A percentile compares a stretch with the other conserved stretches of the same genome.
These are phyloP conservation scores for Pleodorina starrii DNA, from an alignment of 139 green algal species.

Conservation along the genomic window DNA sequence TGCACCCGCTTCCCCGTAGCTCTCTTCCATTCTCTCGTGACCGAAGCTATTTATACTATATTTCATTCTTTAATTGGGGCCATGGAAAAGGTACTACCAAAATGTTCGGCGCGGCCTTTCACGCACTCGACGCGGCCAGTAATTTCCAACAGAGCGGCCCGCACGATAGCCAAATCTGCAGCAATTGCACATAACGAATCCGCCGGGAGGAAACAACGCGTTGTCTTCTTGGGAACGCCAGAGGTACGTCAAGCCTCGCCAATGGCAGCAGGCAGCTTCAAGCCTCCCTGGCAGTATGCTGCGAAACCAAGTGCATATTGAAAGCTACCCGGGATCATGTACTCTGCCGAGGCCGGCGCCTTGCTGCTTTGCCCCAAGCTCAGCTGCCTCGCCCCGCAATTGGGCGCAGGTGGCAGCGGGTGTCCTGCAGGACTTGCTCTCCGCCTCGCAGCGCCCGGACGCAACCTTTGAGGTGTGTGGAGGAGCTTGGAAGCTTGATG, in stretches of 20 bases:
- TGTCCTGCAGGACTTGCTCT: conserved; percentile 79
- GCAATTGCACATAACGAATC: neutral
- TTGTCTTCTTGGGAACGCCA: conserved; percentile 91
- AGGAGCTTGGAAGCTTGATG: neutral
- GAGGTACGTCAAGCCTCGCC: conserved; percentile 70
- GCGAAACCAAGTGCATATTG: too few species aligned
- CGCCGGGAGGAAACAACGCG: conserved; percentile 51
- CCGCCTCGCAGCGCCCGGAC: conserved; percentile 61
- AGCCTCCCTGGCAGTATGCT: too few species aligned
- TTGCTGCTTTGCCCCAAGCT: too few species aligned
- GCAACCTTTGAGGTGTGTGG: conserved; percentile 76
- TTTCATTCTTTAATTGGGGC: neutral
- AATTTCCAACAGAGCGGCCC: neutral
- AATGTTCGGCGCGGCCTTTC: neutral
- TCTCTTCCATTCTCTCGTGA: neutral
- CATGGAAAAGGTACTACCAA: neutral
- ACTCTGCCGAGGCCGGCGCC: too few species aligned
- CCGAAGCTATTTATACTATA: neutral
- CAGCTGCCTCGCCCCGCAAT: too few species aligned
- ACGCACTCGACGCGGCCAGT: conserved; percentile 17
- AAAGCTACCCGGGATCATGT: too few species aligned
- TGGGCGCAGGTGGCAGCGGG: conserved; percentile 84
- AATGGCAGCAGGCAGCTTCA: too few species aligned
- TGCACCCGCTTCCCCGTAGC: too few species aligned
- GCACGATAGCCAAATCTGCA: neutral